Evolutionary conservation across 2,329 filamentous ascomycete genomes (phyloP), one percentile per base, ranked within the genome.

Genomic region (Claviceps fusiformis): DNA sequence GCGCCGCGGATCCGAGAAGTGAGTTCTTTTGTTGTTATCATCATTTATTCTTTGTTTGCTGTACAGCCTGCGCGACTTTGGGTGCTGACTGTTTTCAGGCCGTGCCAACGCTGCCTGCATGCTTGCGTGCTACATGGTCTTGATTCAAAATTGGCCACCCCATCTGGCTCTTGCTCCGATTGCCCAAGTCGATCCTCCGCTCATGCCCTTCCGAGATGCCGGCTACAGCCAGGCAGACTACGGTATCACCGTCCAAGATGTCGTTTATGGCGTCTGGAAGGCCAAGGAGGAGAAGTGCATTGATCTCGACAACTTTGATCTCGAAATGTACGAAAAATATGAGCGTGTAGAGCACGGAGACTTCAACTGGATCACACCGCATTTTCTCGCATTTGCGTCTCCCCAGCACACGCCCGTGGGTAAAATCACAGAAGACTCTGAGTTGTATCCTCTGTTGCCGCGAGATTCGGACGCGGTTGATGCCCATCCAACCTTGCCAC

Each of bases 221-320:
- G 93, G 93, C 54, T 98, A 98, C 77, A 96, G 91, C 71, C 92
- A 97, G 72, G 93, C 93, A 58, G 93, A 98, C 71, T 98, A 95
- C 67, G 86, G 89, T 54, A 82, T 98, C 63, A 95, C 87, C 57
- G 89, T 98, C 47, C 93, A 98, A 72, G 93, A 98, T 68, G 85
- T 98, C 46, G 92, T 98, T 8, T 98, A 98, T 65, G 93, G 93
- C 57, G 90, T 98, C 19, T 98, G 93, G 92, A 95, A 92, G 70
- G 93, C 93, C 49, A 98, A 97, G 75, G 93, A 98, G 67, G 89
- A 96, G 71, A 86, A 87, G 50, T 85, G 95, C 64, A 95, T 91
- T 66, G 87, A 88, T 54, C 76, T 98, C 57, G 90, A 95, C 67
- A 89, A 93, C 68, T 98, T 98, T 67, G 91, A 92, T 64, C 79